These are phyloP conservation scores for Lathyrus aphaca DNA, from an alignment of 306 rosid species.

Conservation along the genomic window DNA sequence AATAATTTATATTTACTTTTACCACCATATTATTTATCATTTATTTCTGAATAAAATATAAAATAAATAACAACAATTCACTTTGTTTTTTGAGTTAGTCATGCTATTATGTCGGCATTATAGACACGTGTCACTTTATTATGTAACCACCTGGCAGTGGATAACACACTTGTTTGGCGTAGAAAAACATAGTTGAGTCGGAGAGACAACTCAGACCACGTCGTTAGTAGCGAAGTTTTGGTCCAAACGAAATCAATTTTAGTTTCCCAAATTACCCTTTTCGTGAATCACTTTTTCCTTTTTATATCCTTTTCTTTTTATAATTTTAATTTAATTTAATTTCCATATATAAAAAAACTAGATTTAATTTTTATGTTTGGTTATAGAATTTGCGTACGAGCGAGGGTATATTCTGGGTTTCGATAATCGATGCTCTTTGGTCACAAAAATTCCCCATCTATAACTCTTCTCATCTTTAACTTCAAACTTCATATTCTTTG, in stretches of 20 bases:
- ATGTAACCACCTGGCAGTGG: slow-evolving; percentile 24
- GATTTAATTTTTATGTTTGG: slow-evolving; percentile 19
- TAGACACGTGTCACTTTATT: background rate
- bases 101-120: background rate
- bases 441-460: slow-evolving; percentile 39
- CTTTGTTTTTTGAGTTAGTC: too few relatives aligned
- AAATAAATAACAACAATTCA: too few relatives aligned
- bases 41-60: too few relatives aligned
- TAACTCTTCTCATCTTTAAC: slow-evolving; percentile 38
- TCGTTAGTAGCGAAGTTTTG: slow-evolving; percentile 34
- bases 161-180: slow-evolving; percentile 28
- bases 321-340: slow-evolving; percentile 8
- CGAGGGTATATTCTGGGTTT: slow-evolving; percentile 65
- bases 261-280: slow-evolving; percentile 52
- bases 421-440: slow-evolving; percentile 56
- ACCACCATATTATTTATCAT: too few relatives aligned
- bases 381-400: background rate
- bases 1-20: too few relatives aligned
- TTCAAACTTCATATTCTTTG: slow-evolving; percentile 27
- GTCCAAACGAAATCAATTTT: background rate
- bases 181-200: background rate
- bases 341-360: background rate
- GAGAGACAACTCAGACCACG: slow-evolving; percentile 37
- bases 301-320: background rate
- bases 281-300: slow-evolving; percentile 11